Evolutionary conservation across 371 early-diverging fungal genomes (phyloP).

Genomic region (Blakeslea trispora): DNA sequence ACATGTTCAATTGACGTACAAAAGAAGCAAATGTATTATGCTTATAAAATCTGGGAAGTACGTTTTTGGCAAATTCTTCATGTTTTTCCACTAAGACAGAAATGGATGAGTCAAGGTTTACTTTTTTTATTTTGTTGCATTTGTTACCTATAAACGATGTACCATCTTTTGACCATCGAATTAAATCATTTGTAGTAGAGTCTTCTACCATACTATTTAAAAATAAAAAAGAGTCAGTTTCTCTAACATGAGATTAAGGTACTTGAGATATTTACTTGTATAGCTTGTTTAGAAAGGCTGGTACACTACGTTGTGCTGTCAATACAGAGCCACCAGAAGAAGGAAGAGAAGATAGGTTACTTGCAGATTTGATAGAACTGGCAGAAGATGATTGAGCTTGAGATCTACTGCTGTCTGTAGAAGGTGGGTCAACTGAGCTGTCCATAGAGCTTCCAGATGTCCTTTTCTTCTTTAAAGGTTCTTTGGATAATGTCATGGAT

Average conservation of each 20-base stretch:
- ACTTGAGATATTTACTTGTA: slow-evolving; percentile 72
- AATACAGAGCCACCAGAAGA: not conserved
- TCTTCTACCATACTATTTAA: slow-evolving; percentile 70
- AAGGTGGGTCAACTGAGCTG: slow-evolving; percentile 7
- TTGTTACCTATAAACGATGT: slow-evolving; percentile 66
- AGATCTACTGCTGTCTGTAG: slow-evolving; percentile 3
- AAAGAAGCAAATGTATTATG: slow-evolving; percentile 84
- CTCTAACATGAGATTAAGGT: too few species aligned
- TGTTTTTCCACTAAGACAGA: slow-evolving; percentile 54
- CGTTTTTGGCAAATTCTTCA: slow-evolving; percentile 78
- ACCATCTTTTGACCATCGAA: slow-evolving; percentile 77
- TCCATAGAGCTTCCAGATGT: not conserved
- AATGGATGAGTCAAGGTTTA: too few species aligned
- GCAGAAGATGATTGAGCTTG: not conserved
- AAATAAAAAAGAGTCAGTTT: not conserved
- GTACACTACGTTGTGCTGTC: slow-evolving; percentile 57
- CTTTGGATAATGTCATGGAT: slow-evolving; percentile 12
- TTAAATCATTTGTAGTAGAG: slow-evolving; percentile 58
- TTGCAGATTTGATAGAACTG: not conserved
- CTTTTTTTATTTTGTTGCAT: not conserved
- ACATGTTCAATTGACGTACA: slow-evolving; percentile 87
- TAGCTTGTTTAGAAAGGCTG: slow-evolving; percentile 87
- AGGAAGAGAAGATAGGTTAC: not conserved
- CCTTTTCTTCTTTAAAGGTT: slow-evolving; percentile 11
- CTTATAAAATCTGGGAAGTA: slow-evolving; percentile 78